These are phyloP conservation scores for Aspergillus calidoustus DNA, from an alignment of 2,329 filamentous ascomycete species.

Conservation along the genomic window DNA sequence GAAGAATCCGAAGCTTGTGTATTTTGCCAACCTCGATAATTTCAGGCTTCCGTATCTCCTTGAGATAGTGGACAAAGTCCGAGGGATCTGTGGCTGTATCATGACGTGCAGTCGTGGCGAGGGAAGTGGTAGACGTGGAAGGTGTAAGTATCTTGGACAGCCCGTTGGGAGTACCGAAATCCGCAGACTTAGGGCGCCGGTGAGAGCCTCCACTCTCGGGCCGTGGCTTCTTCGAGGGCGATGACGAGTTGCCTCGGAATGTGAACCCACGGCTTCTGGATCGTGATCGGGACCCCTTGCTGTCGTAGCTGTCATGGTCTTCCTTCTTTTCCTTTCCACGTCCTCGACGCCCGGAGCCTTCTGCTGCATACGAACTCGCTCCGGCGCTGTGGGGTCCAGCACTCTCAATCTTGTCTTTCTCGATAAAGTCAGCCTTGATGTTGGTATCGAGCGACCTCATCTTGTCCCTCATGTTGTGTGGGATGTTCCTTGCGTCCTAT, in stretches of 20 bases:
- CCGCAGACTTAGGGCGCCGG: conserved; percentile 73
- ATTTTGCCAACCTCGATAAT: conserved; percentile 90
- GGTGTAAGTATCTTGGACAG: conserved; percentile 62
- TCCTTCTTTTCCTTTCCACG: conserved; percentile 49
- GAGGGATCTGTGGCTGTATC: conserved; percentile 75
- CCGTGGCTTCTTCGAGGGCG: conserved; percentile 76
- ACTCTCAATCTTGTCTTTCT: conserved; percentile 79
- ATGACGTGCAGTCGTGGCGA: conserved; percentile 68
- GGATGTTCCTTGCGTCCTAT: conserved; percentile 89
- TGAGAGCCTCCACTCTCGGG: conserved; percentile 67
- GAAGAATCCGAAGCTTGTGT: conserved; percentile 85
- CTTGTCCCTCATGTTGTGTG: conserved; percentile 89
- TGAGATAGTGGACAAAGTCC: conserved; percentile 85
- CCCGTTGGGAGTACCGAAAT: conserved; percentile 64
- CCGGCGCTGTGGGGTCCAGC: conserved; percentile 53
- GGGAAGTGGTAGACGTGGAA: conserved; percentile 57
- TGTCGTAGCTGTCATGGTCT: conserved; percentile 47
- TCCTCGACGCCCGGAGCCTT: conserved; percentile 42
- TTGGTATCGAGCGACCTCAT: conserved; percentile 88
- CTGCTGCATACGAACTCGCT: conserved; percentile 29
- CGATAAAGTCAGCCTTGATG: conserved; percentile 95
- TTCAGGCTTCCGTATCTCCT: conserved; percentile 79
- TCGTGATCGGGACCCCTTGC: conserved; percentile 50
- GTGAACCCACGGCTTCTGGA: conserved; percentile 79
- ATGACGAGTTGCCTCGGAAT: conserved; percentile 67